These are phyloP conservation scores for Solanum bulbocastanum DNA, from an alignment of 257 asterid species.

Conservation along the genomic window DNA sequence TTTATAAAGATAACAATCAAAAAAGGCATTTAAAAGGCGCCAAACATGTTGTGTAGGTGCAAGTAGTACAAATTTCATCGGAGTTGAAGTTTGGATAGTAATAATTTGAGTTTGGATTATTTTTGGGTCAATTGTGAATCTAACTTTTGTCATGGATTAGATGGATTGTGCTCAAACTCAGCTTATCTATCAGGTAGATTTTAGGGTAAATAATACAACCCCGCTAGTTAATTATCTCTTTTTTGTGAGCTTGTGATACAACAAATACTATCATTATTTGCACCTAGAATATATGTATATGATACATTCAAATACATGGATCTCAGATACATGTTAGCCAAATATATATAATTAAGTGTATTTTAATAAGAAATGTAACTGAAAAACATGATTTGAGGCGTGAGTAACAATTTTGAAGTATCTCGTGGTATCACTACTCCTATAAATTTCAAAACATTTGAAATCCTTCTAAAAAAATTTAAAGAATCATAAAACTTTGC, in stretches of 20 bases:
- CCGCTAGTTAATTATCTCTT: too few species aligned
- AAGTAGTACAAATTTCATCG: neutral
- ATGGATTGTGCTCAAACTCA: neutral
- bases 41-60: neutral
- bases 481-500: neutral
- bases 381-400: neutral
- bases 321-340: too few species aligned
- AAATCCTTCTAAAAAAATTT: fast-evolving
- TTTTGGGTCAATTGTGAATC: neutral
- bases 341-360: too few species aligned
- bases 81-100: neutral
- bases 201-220: neutral
- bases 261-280: neutral
- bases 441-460: too few species aligned
- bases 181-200: too few species aligned
- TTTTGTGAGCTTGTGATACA: neutral
- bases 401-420: neutral
- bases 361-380: too few species aligned
- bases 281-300: neutral
- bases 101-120: neutral
- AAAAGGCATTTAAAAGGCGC: neutral
- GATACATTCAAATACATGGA: neutral
- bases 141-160: neutral
- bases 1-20: neutral
- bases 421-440: neutral